phyloP scores from a whole-genome alignment of 2,329 filamentous ascomycete species.

The Bimuria novae-zelandiae region DNA sequence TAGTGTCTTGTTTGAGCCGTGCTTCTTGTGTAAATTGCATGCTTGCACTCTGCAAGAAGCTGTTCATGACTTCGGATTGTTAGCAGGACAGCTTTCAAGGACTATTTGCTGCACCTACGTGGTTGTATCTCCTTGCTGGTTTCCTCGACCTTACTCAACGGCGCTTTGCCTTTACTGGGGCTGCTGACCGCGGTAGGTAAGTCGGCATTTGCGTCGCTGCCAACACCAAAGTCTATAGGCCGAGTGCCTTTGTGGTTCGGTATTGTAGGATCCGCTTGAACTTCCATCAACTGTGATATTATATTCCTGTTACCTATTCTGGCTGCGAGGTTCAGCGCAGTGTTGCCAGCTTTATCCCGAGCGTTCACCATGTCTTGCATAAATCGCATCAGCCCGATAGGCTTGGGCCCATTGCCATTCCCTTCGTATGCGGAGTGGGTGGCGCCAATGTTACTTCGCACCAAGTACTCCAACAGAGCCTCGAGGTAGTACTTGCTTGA shows the following conservation, averaged over 20 bases:
- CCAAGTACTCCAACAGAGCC: conserved; percentile 90
- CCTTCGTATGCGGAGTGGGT: conserved; percentile 51
- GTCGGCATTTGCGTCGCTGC: conserved; percentile 62
- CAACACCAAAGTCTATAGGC: conserved; percentile 93
- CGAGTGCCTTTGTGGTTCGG: conserved; percentile 86
- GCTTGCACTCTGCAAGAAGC: conserved; percentile 78
- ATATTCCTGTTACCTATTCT: conserved; percentile 92
- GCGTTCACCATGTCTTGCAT: conserved; percentile 98
- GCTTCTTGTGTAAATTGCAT: conserved; percentile 80
- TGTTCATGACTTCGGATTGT: conserved; percentile 68
- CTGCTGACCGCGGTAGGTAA: conserved; percentile 45
- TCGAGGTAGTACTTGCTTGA: conserved; percentile 97
- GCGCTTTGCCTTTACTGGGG: conserved; percentile 45
- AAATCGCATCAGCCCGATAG: conserved; percentile 87
- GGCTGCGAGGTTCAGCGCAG: conserved; percentile 90
- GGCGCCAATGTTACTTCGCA: conserved; percentile 65
- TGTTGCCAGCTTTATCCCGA: conserved; percentile 91
- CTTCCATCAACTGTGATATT: conserved; percentile 93
- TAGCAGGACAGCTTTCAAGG: background rate
- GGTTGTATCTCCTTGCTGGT: conserved; percentile 79
- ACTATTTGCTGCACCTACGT: conserved; percentile 60
- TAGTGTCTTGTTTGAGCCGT: conserved; percentile 78
- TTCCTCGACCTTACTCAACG: conserved; percentile 63
- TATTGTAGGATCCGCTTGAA: conserved; percentile 91
- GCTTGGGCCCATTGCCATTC: conserved; percentile 61